Conservation (phyloP, 345 rosid species). For the Streptanthus diversifolius region DNA sequence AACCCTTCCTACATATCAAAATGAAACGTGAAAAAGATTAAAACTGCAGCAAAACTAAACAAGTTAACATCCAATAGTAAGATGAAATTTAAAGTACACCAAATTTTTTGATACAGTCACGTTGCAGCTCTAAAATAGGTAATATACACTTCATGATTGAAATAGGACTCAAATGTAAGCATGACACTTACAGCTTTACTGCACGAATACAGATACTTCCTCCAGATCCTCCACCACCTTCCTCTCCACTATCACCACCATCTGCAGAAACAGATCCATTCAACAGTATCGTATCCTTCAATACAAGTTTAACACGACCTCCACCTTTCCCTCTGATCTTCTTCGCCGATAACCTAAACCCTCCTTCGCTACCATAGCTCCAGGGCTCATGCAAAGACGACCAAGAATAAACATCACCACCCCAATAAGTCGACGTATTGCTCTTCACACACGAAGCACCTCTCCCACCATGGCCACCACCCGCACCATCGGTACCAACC, state of each 20-base stretch:
- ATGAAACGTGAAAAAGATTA: conserved; percentile 18
- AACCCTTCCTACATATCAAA: conserved; percentile 73
- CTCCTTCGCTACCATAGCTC: conserved; percentile 95
- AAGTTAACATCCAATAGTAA: not conserved
- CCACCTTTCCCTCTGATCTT: conserved; percentile 83
- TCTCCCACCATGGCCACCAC: conserved; percentile 99
- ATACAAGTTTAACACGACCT: conserved; percentile 66
- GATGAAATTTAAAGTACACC: not conserved
- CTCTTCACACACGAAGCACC: conserved; percentile 84
- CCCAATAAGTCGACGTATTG: conserved; percentile 67
- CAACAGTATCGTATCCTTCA: conserved; percentile 58
- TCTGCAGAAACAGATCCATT: conserved; percentile 77
- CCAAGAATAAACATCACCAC: conserved; percentile 97
- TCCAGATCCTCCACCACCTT: conserved; percentile 97
- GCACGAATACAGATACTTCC: conserved; percentile 72
- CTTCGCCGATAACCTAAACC: conserved; percentile 46
- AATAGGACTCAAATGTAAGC: not conserved
- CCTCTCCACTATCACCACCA: conserved; percentile 78
- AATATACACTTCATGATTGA: not conserved
- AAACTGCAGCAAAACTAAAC: conserved; percentile 5
- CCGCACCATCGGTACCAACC: conserved; percentile 73
- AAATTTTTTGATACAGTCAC: not conserved
- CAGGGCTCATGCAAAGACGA: conserved; percentile 74
- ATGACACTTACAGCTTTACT: conserved; percentile 69
- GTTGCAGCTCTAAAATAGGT: not conserved